These are phyloP conservation scores for Teunomyces pallodes DNA, from an alignment of 805 yeast genomes.

Conservation along the genomic window DNA sequence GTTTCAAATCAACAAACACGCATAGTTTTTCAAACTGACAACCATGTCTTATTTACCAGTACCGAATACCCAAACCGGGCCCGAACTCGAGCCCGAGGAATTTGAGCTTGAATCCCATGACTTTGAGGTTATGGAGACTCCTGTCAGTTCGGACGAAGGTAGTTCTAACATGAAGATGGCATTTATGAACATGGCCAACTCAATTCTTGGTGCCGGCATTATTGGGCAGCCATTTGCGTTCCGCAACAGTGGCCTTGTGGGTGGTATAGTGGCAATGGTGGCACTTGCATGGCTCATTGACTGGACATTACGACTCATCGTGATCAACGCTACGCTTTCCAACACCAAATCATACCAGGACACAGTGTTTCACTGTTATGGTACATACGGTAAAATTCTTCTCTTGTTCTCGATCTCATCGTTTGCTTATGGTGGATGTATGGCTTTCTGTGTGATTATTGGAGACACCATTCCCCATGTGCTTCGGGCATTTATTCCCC, in stretches of 20 bases:
- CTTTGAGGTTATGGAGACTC: slow-evolving; percentile 2
- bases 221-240: slow-evolving; percentile 93
- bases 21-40: neutral
- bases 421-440: slow-evolving; percentile 91
- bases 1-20: neutral
- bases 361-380: slow-evolving; percentile 77
- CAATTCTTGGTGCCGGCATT: slow-evolving; percentile 93
- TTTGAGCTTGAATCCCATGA: slow-evolving; percentile 16
- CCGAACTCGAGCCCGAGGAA: slow-evolving; percentile 9
- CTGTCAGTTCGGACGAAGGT: slow-evolving; percentile 18
- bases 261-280: slow-evolving; percentile 63
- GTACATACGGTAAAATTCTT: slow-evolving; percentile 62
- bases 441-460: slow-evolving; percentile 90
- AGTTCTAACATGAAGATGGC: slow-evolving; percentile 68
- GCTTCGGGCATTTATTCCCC: slow-evolving; percentile 60
- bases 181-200: slow-evolving; percentile 95
- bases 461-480: slow-evolving; percentile 97
- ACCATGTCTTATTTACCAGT: slow-evolving; percentile 2
- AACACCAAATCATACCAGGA: slow-evolving; percentile 81
- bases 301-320: slow-evolving; percentile 81
- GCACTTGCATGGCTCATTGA: slow-evolving; percentile 71
- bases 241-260: slow-evolving; percentile 71
- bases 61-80: neutral
- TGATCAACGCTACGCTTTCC: slow-evolving; percentile 74
- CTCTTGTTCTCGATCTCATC: slow-evolving; percentile 76